phyloP scores from a whole-genome alignment of 2,329 filamentous ascomycete genomes.

The Arthrobotrys entomopaga region DNA sequence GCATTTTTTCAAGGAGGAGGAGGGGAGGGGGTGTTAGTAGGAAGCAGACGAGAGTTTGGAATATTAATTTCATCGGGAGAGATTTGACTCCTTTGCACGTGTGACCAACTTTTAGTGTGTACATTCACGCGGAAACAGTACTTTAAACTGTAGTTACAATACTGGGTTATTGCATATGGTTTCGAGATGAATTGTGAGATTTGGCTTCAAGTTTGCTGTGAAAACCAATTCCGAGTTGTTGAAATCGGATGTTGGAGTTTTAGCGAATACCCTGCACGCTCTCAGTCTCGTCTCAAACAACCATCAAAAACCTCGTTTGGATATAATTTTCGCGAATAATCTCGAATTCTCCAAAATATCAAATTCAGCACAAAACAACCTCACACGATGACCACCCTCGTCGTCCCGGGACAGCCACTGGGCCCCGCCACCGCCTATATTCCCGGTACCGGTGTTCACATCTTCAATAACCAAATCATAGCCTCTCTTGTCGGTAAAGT shows the following conservation, averaged over 20 bases:
- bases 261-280: too few relatives aligned
- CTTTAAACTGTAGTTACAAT: too few relatives aligned
- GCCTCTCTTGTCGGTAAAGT: conserved; percentile 69
- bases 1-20: neutral
- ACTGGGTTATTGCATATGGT: too few relatives aligned
- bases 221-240: too few relatives aligned
- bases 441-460: conserved; percentile 84
- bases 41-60: conserved; percentile 26
- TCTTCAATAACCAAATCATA: conserved; percentile 77
- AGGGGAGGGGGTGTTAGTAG: conserved; percentile 9
- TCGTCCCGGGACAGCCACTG: conserved; percentile 83
- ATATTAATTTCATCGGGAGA: conserved; percentile 35
- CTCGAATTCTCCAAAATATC: neutral
- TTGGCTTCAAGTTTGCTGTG: too few relatives aligned
- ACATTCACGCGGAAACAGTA: too few relatives aligned
- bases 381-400: conserved; percentile 63
- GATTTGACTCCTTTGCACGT: conserved; percentile 18
- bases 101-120: too few relatives aligned
- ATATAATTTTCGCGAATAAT: neutral
- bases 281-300: too few relatives aligned
- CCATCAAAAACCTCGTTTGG: too few relatives aligned
- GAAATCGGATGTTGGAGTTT: too few relatives aligned
- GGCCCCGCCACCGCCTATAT: conserved; percentile 74
- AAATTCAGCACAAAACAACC: neutral
- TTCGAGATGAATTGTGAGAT: too few relatives aligned